These are phyloP conservation scores for Pseudopyrenochaeta lycopersici DNA, from an alignment of 2,329 filamentous ascomycete species.

Conservation along the genomic window DNA sequence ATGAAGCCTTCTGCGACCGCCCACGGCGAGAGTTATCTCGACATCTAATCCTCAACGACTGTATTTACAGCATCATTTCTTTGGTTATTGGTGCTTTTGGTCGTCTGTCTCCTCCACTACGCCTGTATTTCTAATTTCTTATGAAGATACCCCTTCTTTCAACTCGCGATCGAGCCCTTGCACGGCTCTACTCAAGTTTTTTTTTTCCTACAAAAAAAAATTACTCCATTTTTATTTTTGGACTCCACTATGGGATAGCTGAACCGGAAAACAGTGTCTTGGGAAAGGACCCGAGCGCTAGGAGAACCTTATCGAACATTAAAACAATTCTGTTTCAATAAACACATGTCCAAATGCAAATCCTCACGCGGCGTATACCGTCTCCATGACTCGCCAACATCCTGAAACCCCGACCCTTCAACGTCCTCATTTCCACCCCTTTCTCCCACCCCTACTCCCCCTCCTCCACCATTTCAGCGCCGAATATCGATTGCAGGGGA, in stretches of 20 bases:
- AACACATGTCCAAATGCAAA: not conserved
- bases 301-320: not conserved
- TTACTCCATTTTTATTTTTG: not conserved
- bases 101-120: not conserved
- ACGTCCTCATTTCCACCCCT: not conserved
- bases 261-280: not conserved
- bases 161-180: not conserved
- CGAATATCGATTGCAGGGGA: not conserved
- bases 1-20: conserved; percentile 21
- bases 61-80: not conserved
- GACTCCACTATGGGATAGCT: not conserved
- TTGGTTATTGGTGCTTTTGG: not conserved
- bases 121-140: not conserved
- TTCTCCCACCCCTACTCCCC: not conserved
- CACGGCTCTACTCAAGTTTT: not conserved
- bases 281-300: not conserved
- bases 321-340: not conserved
- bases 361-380: too few relatives aligned
- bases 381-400: too few relatives aligned
- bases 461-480: not conserved
- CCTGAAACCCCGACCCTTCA: too few relatives aligned
- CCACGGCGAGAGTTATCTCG: conserved; percentile 25
- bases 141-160: not conserved
- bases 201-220: too few relatives aligned
- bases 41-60: conserved; percentile 12